Percentiles rank a stretch among this genome's conserved stretches.
Evolutionary conservation across 225 moss, liverwort and hornwort species (phyloP).

Genomic region (Takakia lepidozioides): DNA sequence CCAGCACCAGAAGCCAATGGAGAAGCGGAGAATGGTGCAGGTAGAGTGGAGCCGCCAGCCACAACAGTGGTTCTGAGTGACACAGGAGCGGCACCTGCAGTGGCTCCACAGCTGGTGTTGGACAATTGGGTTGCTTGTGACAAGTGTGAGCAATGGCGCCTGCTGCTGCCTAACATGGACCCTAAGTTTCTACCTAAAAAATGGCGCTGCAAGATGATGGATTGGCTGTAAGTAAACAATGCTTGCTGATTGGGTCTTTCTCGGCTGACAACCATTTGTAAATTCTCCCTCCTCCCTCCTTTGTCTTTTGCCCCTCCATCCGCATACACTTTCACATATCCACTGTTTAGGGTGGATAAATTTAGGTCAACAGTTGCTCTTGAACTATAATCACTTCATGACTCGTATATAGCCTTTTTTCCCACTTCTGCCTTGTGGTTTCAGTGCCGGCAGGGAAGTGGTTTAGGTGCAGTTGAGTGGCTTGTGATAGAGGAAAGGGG

Average conservation of each 20-base stretch:
- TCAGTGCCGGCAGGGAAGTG: no score
- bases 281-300: not conserved
- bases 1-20: constrained; percentile 17
- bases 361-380: no score
- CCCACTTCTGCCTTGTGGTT: no score
- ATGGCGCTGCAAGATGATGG: constrained; percentile 93
- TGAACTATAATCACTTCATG: no score
- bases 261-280: not conserved
- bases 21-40: constrained; percentile 22
- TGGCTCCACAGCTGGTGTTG: constrained; percentile 38
- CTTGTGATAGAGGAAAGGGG: constrained; percentile 1
- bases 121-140: constrained; percentile 95
- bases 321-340: no score
- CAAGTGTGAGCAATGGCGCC: constrained; percentile 84
- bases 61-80: not conserved
- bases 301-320: not conserved
- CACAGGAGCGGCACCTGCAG: constrained; percentile 17
- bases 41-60: constrained; percentile 16
- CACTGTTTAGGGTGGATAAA: no score
- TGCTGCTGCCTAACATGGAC: constrained; percentile 53
- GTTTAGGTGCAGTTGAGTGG: no score
- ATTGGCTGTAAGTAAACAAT: constrained; percentile 75
- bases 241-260: constrained; percentile 8
- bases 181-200: constrained; percentile 54
- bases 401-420: no score